A percentile compares a stretch with the other conserved stretches of the same genome.
These are phyloP conservation scores for Climacium dendroides DNA, from an alignment of 225 moss, liverwort and hornwort species.

Conservation along the genomic window DNA sequence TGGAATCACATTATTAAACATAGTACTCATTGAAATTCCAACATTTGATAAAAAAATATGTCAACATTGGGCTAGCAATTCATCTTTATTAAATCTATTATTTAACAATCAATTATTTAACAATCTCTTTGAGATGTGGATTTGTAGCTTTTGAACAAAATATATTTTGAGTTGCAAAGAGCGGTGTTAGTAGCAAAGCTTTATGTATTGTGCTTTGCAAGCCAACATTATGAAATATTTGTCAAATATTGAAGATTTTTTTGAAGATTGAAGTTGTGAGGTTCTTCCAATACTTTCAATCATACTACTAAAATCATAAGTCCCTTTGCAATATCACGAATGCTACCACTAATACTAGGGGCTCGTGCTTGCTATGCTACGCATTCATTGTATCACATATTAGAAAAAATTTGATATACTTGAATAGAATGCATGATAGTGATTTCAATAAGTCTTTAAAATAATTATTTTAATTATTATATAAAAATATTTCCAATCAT, in stretches of 20 bases:
- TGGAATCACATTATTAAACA: accelerated
- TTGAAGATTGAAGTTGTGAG: background rate
- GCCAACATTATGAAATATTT: background rate
- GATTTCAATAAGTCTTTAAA: too few species aligned
- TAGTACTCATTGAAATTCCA: too few species aligned
- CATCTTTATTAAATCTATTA: background rate
- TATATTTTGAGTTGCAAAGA: background rate
- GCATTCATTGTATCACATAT: too few species aligned
- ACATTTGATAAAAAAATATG: accelerated
- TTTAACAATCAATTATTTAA: too few species aligned
- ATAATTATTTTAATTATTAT: too few species aligned
- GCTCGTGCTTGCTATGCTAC: too few species aligned
- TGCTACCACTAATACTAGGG: too few species aligned
- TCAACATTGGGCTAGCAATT: accelerated
- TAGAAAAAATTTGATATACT: too few species aligned
- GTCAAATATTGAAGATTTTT: background rate
- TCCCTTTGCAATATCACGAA: too few species aligned
- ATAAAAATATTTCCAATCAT: too few species aligned
- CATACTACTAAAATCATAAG: too few species aligned
- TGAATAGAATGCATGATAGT: too few species aligned
- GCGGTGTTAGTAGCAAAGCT: background rate
- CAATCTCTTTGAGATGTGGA: background rate
- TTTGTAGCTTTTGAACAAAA: background rate
- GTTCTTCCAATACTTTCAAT: accelerated
- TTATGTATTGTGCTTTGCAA: background rate